Base-by-base conservation (phyloP, 768 basidiomycete genomes). In the Floccularia luteovirens region DNA sequence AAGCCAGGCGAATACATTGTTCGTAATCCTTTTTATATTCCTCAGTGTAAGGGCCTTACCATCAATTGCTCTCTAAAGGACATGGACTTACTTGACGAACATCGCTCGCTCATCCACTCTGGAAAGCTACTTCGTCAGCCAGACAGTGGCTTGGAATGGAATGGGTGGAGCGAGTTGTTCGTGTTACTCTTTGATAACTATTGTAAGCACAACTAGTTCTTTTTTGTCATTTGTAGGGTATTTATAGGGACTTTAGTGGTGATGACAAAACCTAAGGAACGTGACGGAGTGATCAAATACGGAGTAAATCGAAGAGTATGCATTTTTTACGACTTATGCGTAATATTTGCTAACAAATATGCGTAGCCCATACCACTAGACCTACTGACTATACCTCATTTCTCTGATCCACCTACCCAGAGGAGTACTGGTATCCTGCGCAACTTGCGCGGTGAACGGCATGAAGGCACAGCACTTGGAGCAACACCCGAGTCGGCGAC, bases 101-200 rank as follows among this genome's bases (percentile, higher is more conserved):
- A 81, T 47, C 74, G 96, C 8, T 83, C 85, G 4, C 64, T 97
- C 39, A 80, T 97, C 23, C 79, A 92, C 52, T 77, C 83, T 1
- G 83, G 91, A 4, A 89, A 81, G 48, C 64, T 97, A 20, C 71
- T 86, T 38, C 76, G 91, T 36, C 90, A 92, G 50, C 87, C 90
- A 11, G 92, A 96, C 44, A 81, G 82, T 22, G 89, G 87, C 10
- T 78, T 91, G 47, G 83, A 85, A 56, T 87, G 82, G 81, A 89
- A 75, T 46, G 87, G 83, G 30, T 94, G 90, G 89, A 81, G 78
- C 31, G 92, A 97, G 58, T 71, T 94, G 5, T 86, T 82, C 46
- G 84, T 94, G 5, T 69, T 97, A 39, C 66, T 99, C 2, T 96
- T 99, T 50, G 96, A 99, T 59, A 91, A 98, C 52, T 99, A 97